These are phyloP conservation scores for Torrubiellomyces zombiae DNA, from an alignment of 2,329 filamentous ascomycete species.

Conservation along the genomic window DNA sequence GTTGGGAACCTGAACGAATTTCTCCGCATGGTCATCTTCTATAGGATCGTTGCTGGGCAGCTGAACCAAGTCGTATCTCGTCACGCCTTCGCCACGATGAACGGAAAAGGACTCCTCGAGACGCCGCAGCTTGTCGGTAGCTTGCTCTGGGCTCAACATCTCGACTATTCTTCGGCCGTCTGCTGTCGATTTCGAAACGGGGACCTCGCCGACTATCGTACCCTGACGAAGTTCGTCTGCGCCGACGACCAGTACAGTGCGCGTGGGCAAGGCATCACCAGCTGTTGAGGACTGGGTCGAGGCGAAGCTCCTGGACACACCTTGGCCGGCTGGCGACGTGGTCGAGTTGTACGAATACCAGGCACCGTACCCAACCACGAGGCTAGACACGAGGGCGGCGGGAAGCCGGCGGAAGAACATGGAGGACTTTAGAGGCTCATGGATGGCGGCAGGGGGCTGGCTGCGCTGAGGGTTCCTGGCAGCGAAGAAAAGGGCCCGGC, in stretches of 20 bases:
- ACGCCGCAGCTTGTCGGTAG: constrained; percentile 71
- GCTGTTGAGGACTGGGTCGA: constrained; percentile 16
- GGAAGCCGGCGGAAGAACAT: constrained; percentile 61
- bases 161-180: constrained; percentile 76
- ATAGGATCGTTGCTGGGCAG: constrained; percentile 94
- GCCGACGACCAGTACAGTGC: constrained; percentile 70
- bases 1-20: constrained; percentile 80
- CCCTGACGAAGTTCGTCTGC: constrained; percentile 82
- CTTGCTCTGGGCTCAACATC: constrained; percentile 93
- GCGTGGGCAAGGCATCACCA: constrained; percentile 29
- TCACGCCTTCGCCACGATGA: constrained; percentile 74
- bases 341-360: constrained; percentile 52
- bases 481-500: constrained; percentile 21
- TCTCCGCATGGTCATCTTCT: constrained; percentile 95
- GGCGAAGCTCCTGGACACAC: constrained; percentile 25
- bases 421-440: constrained; percentile 43
- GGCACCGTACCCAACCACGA: constrained; percentile 55
- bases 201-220: constrained; percentile 68
- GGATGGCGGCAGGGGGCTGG: constrained; percentile 22
- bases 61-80: constrained; percentile 89
- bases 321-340: constrained; percentile 14
- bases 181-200: constrained; percentile 75
- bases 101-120: constrained; percentile 88
- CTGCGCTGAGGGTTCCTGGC: constrained; percentile 6
- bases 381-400: constrained; percentile 48